Evolutionary conservation across 441 rosid species (phyloP).

Genomic region (Erodium texanum): DNA sequence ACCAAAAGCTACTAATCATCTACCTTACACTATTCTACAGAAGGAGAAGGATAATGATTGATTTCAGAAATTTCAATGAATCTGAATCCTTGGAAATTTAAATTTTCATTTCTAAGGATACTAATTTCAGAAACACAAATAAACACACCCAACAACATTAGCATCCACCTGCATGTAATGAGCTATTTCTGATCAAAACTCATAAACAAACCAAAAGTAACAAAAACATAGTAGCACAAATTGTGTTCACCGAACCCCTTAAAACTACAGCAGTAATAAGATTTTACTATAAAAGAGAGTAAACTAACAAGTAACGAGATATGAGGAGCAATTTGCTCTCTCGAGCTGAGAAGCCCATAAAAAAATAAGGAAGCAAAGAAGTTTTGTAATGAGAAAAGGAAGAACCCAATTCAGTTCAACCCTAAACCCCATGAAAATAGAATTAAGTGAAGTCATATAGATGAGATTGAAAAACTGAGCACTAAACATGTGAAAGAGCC

Average conservation of each 20-base stretch:
- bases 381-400: background rate
- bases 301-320: background rate
- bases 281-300: background rate
- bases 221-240: background rate
- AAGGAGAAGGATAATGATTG: background rate
- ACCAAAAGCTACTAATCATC: conserved; percentile 7
- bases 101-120: background rate
- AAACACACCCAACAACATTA: background rate
- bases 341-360: background rate
- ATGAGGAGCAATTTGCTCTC: background rate
- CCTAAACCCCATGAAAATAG: background rate
- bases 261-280: background rate
- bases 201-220: background rate
- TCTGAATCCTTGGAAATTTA: background rate
- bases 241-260: background rate
- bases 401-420: conserved; percentile 1
- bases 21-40: background rate
- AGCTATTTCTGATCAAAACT: background rate
- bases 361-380: background rate
- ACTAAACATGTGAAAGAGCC: background rate
- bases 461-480: background rate
- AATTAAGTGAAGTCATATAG: background rate
- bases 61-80: background rate
- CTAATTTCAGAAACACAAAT: background rate
- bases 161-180: background rate